Evolutionary conservation across 192 early-diverging fungal species (phyloP), one percentile per base, ranked within the genome.

Genomic region (Oehlia diaphana): DNA sequence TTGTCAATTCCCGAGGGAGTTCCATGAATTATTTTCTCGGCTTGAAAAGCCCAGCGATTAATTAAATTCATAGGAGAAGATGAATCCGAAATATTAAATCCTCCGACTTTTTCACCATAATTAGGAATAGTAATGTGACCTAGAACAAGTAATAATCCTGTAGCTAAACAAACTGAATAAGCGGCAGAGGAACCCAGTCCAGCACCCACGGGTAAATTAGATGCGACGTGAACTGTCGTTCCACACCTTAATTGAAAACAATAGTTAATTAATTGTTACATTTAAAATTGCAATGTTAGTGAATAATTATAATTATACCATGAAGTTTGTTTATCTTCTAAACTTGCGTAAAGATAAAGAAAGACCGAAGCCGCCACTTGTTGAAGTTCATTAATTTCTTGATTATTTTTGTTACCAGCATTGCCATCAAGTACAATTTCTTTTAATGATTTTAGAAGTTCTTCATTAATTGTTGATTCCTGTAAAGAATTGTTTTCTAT

Each of bases 101-200:
- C 49, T 78, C 76, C 79, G 77, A 31, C 47, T 58, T 63, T 75
- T 78, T 2, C 19, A 63, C 47, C 23, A 76, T 67, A 4, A 37
- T 37, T 0, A 50, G 63, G 28, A 74, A 81, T 13, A 75, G 68
- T 42, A 16, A 87, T 81, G 23, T 88, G 63, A 10, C 88, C 91
- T 72, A 82, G 79, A n/a, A 85, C 80, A 39, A 87, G 78, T 44
- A 98, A 88, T 62, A 99, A 81, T 19, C 93, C 92, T 0, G 96
- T 89, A 10, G 96, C 87, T 37, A 98, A 70, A 10, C 84, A 88
- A 13, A 97, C 96, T 72, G 92, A 91, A 83, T 92, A 98, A 14
- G 96, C 90, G 2, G 98, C 98, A n/a, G 97, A 98, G 3, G 95
- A 96, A 0, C 98, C 98, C 16, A 99, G 88, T 2, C 98, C 98